Percentiles rank a stretch among this genome's conserved stretches.
Evolutionary conservation across 208 protist species (phyloP).

Genomic region (Leishmania guyanensis): DNA sequence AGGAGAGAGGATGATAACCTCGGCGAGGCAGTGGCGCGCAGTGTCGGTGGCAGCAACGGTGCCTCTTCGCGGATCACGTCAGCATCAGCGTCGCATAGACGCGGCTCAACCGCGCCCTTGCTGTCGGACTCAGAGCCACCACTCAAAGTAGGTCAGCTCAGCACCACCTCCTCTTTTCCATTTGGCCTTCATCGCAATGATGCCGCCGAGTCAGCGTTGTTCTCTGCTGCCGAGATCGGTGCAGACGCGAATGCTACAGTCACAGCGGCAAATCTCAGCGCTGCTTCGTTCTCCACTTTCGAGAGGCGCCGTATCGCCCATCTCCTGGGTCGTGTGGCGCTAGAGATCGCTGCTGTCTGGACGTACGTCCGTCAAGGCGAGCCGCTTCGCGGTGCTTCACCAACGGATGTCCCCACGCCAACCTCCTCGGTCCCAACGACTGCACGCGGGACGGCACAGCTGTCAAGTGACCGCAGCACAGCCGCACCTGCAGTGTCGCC

Average conservation of each 20-base stretch:
- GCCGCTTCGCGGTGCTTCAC: neutral
- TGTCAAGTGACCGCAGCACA: slow-evolving; percentile 15
- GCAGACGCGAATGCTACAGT: neutral
- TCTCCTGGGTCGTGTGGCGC: slow-evolving; percentile 57
- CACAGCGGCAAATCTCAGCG: neutral
- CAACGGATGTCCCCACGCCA: neutral
- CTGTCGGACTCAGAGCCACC: neutral
- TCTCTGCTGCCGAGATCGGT: neutral
- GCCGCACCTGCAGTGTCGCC: neutral
- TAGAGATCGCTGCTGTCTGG: slow-evolving; percentile 46
- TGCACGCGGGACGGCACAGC: slow-evolving; percentile 3
- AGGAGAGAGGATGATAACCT: neutral
- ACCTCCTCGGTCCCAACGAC: neutral
- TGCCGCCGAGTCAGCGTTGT: neutral
- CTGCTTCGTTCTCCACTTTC: slow-evolving; percentile 50
- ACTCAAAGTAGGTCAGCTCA: neutral
- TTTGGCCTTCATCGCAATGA: neutral
- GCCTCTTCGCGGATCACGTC: neutral
- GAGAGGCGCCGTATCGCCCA: slow-evolving; percentile 55
- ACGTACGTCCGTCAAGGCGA: slow-evolving; percentile 25
- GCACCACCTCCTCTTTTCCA: neutral
- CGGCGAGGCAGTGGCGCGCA: neutral
- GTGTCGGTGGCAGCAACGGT: neutral
- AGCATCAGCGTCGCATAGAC: neutral
- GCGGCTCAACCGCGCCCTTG: neutral